Conservation (phyloP, 805 yeast genomes). For the Candida sakaeoensis region DNA sequence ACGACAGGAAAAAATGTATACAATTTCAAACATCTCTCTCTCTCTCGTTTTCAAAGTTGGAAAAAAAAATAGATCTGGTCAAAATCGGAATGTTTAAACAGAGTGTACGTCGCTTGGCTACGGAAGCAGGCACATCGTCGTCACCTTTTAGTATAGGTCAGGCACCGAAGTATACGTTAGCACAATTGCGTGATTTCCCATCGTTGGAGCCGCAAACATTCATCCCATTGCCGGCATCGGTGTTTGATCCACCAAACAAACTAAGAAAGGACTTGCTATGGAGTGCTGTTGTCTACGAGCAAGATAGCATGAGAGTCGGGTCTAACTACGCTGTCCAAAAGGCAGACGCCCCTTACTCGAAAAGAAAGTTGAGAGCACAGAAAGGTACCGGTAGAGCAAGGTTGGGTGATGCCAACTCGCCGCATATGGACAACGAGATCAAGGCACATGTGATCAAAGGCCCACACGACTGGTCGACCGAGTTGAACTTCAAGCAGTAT, state of each 20-base stretch:
- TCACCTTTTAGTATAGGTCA: slow-evolving; percentile 21
- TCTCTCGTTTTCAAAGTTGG: too few species aligned
- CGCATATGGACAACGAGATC: slow-evolving; percentile 85
- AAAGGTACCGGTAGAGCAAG: slow-evolving; percentile 96
- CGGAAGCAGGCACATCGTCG: slow-evolving; percentile 9
- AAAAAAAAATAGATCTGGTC: too few species aligned
- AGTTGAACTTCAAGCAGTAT: slow-evolving; percentile 70
- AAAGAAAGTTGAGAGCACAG: slow-evolving; percentile 80
- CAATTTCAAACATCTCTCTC: not conserved
- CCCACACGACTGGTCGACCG: slow-evolving; percentile 83
- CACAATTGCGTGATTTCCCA: slow-evolving; percentile 81
- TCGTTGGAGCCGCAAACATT: slow-evolving; percentile 80
- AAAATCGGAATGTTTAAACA: slow-evolving; percentile 27
- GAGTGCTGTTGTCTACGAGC: slow-evolving; percentile 91
- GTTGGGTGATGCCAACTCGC: slow-evolving; percentile 94
- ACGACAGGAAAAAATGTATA: not conserved
- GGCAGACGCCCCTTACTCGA: slow-evolving; percentile 78
- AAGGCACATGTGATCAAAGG: slow-evolving; percentile 87
- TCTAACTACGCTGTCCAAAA: slow-evolving; percentile 84
- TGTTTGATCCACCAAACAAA: slow-evolving; percentile 57
- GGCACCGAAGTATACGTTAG: slow-evolving; percentile 71
- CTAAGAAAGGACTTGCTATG: slow-evolving; percentile 88
- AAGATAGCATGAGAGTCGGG: slow-evolving; percentile 86
- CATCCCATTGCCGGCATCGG: slow-evolving; percentile 70
- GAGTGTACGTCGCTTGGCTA: slow-evolving; percentile 29